A percentile compares a stretch with the other conserved stretches of the same genome.
These are phyloP conservation scores for Apiospora phragmitis DNA, from an alignment of 2,329 filamentous ascomycete species.

Conservation along the genomic window DNA sequence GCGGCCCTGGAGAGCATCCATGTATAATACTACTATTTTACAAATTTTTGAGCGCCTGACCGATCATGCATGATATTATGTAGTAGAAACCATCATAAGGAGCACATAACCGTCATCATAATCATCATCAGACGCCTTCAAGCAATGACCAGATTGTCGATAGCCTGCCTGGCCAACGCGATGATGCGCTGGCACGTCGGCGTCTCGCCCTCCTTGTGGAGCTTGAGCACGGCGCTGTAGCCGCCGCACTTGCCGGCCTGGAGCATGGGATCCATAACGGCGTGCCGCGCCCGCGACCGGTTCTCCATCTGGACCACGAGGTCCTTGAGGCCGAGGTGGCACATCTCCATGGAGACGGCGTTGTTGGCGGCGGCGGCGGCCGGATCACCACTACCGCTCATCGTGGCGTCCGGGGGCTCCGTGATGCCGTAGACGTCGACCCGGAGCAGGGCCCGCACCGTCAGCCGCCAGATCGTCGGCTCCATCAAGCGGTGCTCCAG, in stretches of 20 bases:
- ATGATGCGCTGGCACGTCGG: slow-evolving; percentile 53
- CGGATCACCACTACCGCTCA: too few relatives aligned
- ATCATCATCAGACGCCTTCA: slow-evolving; percentile 22
- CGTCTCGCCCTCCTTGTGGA: slow-evolving; percentile 35
- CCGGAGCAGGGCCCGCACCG: slow-evolving; percentile 54
- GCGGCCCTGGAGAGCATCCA: slow-evolving; percentile 39
- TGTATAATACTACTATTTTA: slow-evolving; percentile 18
- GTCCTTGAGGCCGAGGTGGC: slow-evolving; percentile 54
- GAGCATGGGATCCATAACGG: slow-evolving; percentile 46
- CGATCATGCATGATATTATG: background rate
- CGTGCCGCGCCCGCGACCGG: slow-evolving; percentile 49
- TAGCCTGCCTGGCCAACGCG: slow-evolving; percentile 52
- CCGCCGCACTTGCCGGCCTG: slow-evolving; percentile 34
- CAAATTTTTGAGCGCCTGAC: background rate
- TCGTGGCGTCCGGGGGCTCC: slow-evolving; percentile 4
- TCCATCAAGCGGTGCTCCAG: slow-evolving; percentile 48
- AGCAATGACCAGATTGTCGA: slow-evolving; percentile 57
- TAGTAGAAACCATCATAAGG: background rate
- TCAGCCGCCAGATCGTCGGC: slow-evolving; percentile 54
- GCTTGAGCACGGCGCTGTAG: slow-evolving; percentile 20
- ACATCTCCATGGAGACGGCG: slow-evolving; percentile 21
- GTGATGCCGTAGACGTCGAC: slow-evolving; percentile 58
- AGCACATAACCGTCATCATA: background rate
- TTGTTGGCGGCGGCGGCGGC: background rate
- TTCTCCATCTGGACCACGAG: slow-evolving; percentile 55